These are phyloP conservation scores for Silene latifolia DNA, from an alignment of 148 eudicot species.

Conservation along the genomic window DNA sequence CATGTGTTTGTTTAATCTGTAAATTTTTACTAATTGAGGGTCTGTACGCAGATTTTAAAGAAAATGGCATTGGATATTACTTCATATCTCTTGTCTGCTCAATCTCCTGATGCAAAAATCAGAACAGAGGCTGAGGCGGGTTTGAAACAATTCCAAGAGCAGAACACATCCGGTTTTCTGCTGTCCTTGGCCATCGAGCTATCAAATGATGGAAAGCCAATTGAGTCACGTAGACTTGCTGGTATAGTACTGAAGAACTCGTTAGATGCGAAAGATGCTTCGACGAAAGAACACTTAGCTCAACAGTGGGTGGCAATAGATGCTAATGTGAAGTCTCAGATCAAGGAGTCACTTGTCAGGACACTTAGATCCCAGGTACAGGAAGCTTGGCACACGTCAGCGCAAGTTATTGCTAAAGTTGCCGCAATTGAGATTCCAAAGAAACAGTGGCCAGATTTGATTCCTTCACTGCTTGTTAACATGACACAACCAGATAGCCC, in stretches of 20 bases:
- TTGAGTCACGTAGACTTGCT: conserved; percentile 67
- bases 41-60: conserved; percentile 13
- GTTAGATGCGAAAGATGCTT: conserved; percentile 68
- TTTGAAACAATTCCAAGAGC: conserved; percentile 62
- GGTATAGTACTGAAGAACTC: conserved; percentile 72
- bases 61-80: conserved; percentile 68
- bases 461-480: conserved; percentile 52
- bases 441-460: conserved; percentile 72
- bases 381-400: conserved; percentile 67
- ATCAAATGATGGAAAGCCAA: conserved; percentile 58
- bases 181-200: conserved; percentile 59
- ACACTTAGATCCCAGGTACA: conserved; percentile 50
- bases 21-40: not conserved
- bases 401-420: conserved; percentile 72
- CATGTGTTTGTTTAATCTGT: not conserved
- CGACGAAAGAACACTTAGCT: conserved; percentile 47
- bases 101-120: conserved; percentile 52
- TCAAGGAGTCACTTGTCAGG: conserved; percentile 51
- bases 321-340: conserved; percentile 44
- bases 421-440: conserved; percentile 65
- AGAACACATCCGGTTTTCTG: conserved; percentile 49
- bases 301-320: conserved; percentile 64
- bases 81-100: conserved; percentile 54
- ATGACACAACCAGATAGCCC: conserved; percentile 57
- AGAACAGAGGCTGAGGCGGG: conserved; percentile 58